These are phyloP conservation scores for Trametes meyenii DNA, from an alignment of 768 basidiomycete genomes.

Conservation along the genomic window DNA sequence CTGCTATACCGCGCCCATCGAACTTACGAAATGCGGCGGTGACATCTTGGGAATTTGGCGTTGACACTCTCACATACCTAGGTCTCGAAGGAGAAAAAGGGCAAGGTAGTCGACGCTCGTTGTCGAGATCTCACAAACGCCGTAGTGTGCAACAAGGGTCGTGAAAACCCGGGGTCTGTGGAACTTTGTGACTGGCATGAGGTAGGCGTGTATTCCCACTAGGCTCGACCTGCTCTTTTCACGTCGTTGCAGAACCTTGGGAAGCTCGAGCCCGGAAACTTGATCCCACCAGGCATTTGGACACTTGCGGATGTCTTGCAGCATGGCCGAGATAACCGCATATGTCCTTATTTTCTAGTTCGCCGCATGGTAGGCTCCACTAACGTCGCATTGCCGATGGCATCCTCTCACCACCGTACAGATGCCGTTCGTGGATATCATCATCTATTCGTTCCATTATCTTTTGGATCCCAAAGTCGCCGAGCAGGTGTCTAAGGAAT, in stretches of 20 bases:
- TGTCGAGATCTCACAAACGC: conserved; percentile 95
- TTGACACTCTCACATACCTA: conserved; percentile 33
- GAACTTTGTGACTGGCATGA: conserved; percentile 96
- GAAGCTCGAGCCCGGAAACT: conserved; percentile 75
- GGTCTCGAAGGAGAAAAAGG: conserved; percentile 99
- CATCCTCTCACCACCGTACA: conserved; percentile 34
- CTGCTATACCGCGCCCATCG: background rate
- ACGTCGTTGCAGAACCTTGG: conserved; percentile 67
- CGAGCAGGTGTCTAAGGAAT: conserved; percentile 97
- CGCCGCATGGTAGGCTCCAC: conserved; percentile 80
- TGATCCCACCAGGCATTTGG: conserved; percentile 87
- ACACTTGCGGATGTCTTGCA: conserved; percentile 92
- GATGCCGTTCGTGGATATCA: conserved; percentile 95
- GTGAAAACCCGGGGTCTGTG: conserved; percentile 85
- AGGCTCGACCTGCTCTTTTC: conserved; percentile 9
- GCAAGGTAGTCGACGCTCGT: conserved; percentile 93
- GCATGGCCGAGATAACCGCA: conserved; percentile 80
- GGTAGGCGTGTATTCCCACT: conserved; percentile 44
- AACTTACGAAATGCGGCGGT: background rate
- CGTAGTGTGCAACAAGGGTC: conserved; percentile 78
- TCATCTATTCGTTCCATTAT: conserved; percentile 99
- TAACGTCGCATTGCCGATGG: background rate
- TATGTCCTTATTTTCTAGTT: conserved; percentile 96
- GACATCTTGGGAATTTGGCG: background rate
- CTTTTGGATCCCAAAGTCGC: conserved; percentile 98